These are phyloP conservation scores for Ceratobasidium sp. DNA, from an alignment of 1,284 basidiomycete genomes.

Conservation along the genomic window DNA sequence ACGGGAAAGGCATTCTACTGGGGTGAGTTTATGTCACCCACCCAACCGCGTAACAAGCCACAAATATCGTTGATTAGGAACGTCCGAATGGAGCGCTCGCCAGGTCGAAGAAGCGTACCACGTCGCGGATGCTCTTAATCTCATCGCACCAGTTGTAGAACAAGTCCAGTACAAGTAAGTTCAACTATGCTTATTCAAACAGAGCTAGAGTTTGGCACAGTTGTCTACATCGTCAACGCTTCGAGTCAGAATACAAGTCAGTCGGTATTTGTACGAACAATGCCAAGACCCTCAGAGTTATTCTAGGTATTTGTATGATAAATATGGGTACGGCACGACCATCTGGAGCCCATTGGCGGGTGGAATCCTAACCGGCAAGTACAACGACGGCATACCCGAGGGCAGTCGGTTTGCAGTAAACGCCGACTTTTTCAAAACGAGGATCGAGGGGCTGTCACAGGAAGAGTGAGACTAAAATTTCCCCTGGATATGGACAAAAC, in stretches of 20 bases:
- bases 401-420: slow-evolving; percentile 68
- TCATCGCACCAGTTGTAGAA: slow-evolving; percentile 78
- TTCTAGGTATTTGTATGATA: slow-evolving; percentile 62
- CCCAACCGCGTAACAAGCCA: background rate
- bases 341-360: slow-evolving; percentile 76
- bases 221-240: slow-evolving; percentile 75
- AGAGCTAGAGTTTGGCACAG: slow-evolving; percentile 47
- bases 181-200: background rate
- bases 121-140: slow-evolving; percentile 70
- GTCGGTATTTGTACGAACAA: slow-evolving; percentile 44
- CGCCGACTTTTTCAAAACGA: slow-evolving; percentile 56
- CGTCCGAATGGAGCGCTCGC: slow-evolving; percentile 79
- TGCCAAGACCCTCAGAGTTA: slow-evolving; percentile 17
- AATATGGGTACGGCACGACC: slow-evolving; percentile 70
- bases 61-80: slow-evolving; percentile 48
- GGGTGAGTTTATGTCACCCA: slow-evolving; percentile 53
- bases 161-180: slow-evolving; percentile 74
- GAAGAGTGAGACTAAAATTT: slow-evolving; percentile 40
- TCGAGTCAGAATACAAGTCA: slow-evolving; percentile 81
- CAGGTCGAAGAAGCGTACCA: slow-evolving; percentile 77
- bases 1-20: slow-evolving; percentile 69
- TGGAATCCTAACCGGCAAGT: slow-evolving; percentile 75
- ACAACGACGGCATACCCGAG: slow-evolving; percentile 59
- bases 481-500: background rate
- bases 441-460: slow-evolving; percentile 48